Conservation (phyloP, 2,329 filamentous ascomycete species). For the Clonostachys rosea region DNA sequence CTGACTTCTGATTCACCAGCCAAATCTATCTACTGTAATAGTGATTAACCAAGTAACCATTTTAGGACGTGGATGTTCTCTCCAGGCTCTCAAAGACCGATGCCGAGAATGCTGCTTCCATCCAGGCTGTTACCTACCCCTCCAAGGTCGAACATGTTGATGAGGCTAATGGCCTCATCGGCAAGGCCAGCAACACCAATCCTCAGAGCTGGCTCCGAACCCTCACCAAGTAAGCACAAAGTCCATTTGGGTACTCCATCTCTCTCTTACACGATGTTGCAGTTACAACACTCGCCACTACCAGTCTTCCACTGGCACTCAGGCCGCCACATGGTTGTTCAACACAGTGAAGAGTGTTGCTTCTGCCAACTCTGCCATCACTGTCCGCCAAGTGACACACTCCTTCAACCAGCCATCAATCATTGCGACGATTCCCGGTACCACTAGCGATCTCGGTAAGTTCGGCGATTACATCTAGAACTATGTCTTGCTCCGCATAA, state of each 20-base stretch:
- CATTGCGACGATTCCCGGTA: slow-evolving; percentile 39
- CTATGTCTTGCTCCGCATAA: not conserved
- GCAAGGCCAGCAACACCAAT: slow-evolving; percentile 17
- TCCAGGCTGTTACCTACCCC: slow-evolving; percentile 23
- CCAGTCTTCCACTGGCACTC: slow-evolving; percentile 27
- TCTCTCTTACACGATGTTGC: not conserved
- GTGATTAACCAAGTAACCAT: too few species aligned
- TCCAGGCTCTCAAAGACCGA: slow-evolving; percentile 11
- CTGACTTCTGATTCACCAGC: too few species aligned
- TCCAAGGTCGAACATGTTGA: slow-evolving; percentile 20
- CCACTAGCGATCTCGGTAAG: slow-evolving; percentile 25
- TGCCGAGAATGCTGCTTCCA: not conserved
- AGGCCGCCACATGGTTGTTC: slow-evolving; percentile 35
- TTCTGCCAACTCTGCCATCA: slow-evolving; percentile 31
- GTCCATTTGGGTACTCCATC: not conserved
- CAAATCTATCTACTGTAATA: too few species aligned
- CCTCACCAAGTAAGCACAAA: slow-evolving; percentile 11
- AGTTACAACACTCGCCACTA: slow-evolving; percentile 36
- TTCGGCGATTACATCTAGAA: not conserved
- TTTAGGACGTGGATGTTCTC: slow-evolving; percentile 22
- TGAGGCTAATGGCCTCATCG: slow-evolving; percentile 25
- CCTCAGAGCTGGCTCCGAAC: slow-evolving; percentile 28
- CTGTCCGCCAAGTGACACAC: slow-evolving; percentile 36
- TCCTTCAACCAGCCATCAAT: slow-evolving; percentile 38
- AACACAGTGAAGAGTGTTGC: slow-evolving; percentile 28